Conservation (phyloP, 805 yeast species). For the Yamadazyma ubonensis region DNA sequence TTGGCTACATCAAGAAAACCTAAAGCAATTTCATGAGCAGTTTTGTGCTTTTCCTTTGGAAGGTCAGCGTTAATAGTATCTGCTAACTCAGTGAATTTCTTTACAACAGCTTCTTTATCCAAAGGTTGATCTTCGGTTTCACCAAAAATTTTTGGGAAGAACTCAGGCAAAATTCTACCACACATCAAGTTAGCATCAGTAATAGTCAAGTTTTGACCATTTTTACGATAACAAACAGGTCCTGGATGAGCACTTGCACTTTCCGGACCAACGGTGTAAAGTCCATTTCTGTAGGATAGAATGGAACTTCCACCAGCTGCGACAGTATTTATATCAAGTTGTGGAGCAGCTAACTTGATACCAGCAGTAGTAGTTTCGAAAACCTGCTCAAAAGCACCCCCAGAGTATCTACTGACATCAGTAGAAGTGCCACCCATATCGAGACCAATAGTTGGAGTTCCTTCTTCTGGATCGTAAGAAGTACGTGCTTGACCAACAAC, state of each 20-base stretch:
- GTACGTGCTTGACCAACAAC: slow-evolving; percentile 22
- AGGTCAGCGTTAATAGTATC: slow-evolving; percentile 53
- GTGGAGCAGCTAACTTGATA: slow-evolving; percentile 82
- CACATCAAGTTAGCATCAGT: slow-evolving; percentile 78
- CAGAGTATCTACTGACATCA: slow-evolving; percentile 72
- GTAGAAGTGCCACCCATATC: slow-evolving; percentile 94
- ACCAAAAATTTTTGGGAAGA: slow-evolving; percentile 81
- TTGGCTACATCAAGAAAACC: slow-evolving; percentile 85
- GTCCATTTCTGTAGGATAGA: slow-evolving; percentile 22
- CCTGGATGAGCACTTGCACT: slow-evolving; percentile 88
- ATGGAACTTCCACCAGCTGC: slow-evolving; percentile 42
- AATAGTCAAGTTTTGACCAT: slow-evolving; percentile 64
- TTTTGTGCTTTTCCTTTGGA: slow-evolving; percentile 51
- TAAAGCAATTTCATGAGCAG: slow-evolving; percentile 69
- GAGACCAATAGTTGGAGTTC: slow-evolving; percentile 70
- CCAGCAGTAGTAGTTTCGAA: slow-evolving; percentile 85
- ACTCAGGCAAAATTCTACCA: slow-evolving; percentile 71
- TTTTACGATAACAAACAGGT: slow-evolving; percentile 78
- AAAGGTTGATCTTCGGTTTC: slow-evolving; percentile 71
- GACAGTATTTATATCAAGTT: slow-evolving; percentile 49
- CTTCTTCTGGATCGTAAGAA: slow-evolving; percentile 35
- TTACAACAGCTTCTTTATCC: slow-evolving; percentile 52
- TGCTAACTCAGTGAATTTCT: slow-evolving; percentile 55
- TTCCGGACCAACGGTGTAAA: slow-evolving; percentile 78
- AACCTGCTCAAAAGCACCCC: slow-evolving; percentile 65